A percentile compares a stretch with the other conserved stretches of the same genome.
These are phyloP conservation scores for Agroathelia rolfsii DNA, from an alignment of 1,284 basidiomycete genomes.

Conservation along the genomic window DNA sequence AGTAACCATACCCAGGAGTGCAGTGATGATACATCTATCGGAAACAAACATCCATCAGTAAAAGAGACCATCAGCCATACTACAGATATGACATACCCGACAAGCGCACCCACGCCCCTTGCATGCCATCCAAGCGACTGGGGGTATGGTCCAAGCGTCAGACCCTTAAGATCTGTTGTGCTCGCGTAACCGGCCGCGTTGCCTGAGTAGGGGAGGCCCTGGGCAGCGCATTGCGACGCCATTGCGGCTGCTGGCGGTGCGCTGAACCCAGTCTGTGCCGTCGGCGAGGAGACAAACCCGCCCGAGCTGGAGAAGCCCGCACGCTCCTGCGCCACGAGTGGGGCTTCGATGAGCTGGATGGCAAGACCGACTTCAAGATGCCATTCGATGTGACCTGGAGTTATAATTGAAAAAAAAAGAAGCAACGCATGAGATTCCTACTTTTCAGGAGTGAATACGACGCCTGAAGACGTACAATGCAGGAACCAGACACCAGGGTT, in stretches of 20 bases:
- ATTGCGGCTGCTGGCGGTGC: no score
- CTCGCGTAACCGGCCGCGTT: slow-evolving; percentile 73
- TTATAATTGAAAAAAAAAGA: neutral
- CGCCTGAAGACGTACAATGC: slow-evolving; percentile 43
- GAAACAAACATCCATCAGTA: neutral
- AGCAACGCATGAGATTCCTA: neutral
- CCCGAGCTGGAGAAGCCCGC: slow-evolving; percentile 21
- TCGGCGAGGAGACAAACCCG: no score
- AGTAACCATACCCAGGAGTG: slow-evolving; percentile 69
- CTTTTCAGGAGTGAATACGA: slow-evolving; percentile 4
- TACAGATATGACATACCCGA: slow-evolving; percentile 39
- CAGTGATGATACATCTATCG: slow-evolving; percentile 65
- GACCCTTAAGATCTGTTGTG: slow-evolving; percentile 52
- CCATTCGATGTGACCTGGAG: slow-evolving; percentile 70
- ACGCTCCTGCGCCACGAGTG: slow-evolving; percentile 46
- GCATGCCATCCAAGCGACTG: slow-evolving; percentile 74
- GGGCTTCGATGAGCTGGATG: slow-evolving; percentile 70
- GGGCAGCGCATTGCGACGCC: slow-evolving; percentile 63
- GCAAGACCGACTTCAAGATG: slow-evolving; percentile 75
- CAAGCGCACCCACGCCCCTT: slow-evolving; percentile 77
- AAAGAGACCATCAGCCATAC: neutral
- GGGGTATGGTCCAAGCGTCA: slow-evolving; percentile 55
- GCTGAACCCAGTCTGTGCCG: no score
- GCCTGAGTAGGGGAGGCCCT: slow-evolving; percentile 51
- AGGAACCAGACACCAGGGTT: slow-evolving; percentile 83